A percentile compares a stretch with the other conserved stretches of the same genome.
Conservation (phyloP, 2,329 filamentous ascomycete genomes). For the Fusarium phyllophilum region DNA sequence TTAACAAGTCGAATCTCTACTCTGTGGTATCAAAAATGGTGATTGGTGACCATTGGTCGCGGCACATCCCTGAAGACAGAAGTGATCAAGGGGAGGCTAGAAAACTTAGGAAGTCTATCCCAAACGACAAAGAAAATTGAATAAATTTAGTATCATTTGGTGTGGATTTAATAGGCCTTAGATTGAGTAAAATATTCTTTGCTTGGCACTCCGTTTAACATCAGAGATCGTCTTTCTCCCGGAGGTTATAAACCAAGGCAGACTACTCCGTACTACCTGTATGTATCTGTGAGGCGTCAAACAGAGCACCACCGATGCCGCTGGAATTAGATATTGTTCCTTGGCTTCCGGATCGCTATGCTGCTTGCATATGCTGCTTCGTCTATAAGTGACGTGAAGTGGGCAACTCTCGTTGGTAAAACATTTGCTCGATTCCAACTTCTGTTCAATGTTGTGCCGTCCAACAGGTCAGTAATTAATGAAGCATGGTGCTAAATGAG, state of each 20-base stretch:
- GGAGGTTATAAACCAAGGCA: neutral
- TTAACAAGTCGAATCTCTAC: neutral
- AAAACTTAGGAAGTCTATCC: neutral
- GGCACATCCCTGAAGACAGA: constrained; percentile 9
- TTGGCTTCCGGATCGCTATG: neutral
- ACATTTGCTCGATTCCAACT: neutral
- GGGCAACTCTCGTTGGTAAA: constrained; percentile 34
- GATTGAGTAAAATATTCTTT: neutral
- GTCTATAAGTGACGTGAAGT: neutral
- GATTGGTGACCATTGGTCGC: neutral
- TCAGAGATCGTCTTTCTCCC: neutral
- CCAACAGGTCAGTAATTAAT: constrained; percentile 8
- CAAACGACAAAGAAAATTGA: neutral
- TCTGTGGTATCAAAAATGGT: neutral
- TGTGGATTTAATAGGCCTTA: neutral
- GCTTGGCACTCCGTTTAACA: neutral
- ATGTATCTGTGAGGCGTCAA: neutral
- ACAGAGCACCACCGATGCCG: neutral
- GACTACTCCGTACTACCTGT: neutral
- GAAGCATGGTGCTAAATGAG: neutral
- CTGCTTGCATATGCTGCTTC: neutral
- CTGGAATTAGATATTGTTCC: neutral
- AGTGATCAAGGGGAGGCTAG: neutral
- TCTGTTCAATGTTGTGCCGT: constrained; percentile 9
- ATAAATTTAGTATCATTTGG: neutral